Conservation (phyloP, 306 rosid genomes). For the Prunus mira region DNA sequence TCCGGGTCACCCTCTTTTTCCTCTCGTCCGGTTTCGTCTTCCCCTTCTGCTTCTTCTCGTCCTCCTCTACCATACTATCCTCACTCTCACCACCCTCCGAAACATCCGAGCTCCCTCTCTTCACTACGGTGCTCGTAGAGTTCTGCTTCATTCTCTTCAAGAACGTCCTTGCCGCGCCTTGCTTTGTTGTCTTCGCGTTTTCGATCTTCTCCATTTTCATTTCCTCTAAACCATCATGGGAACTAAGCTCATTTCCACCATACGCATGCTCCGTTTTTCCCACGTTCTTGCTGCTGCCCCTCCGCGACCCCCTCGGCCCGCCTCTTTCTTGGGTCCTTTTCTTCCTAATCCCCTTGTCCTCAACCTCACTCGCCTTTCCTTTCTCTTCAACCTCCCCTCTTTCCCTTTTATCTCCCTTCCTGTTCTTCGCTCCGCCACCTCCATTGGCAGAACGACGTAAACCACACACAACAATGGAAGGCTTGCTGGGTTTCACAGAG, state of each 20-base stretch:
- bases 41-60: not conserved
- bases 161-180: constrained; percentile 38
- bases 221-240: constrained; percentile 33
- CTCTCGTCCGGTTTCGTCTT: constrained; percentile 14
- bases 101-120: constrained; percentile 14
- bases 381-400: constrained; percentile 19
- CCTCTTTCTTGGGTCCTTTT: constrained; percentile 27
- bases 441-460: constrained; percentile 27
- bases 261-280: constrained; percentile 18
- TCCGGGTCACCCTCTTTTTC: constrained; percentile 24
- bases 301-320: constrained; percentile 18
- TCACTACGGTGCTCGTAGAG: constrained; percentile 13
- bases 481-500: constrained; percentile 22
- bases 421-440: not conserved
- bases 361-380: constrained; percentile 15
- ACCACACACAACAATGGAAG: constrained; percentile 31
- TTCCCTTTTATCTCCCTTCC: constrained; percentile 15
- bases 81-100: constrained; percentile 22
- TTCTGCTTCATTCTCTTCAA: constrained; percentile 49
- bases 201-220: constrained; percentile 36
- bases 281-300: constrained; percentile 10
- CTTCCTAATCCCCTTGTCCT: constrained; percentile 28
- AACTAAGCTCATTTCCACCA: constrained; percentile 43
- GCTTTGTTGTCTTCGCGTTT: constrained; percentile 36
- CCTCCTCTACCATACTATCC: constrained; percentile 13